Evolutionary conservation across 2,329 filamentous ascomycete species (phyloP), one percentile per base, ranked within the genome.

Genomic region (Fusarium oligoseptatum): DNA sequence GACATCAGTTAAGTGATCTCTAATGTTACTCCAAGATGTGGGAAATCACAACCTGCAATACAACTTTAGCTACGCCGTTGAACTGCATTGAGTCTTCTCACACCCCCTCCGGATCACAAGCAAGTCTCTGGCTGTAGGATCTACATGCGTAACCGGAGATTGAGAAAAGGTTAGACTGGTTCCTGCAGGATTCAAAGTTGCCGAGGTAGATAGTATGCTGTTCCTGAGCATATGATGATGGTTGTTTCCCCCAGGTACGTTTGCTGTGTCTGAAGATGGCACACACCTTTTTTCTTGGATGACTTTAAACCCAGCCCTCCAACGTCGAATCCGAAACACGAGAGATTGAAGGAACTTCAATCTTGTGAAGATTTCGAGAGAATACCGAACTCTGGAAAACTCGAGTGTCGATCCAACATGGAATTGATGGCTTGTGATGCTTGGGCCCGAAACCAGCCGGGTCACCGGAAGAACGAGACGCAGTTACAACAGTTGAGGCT

Each of bases 21-120:
- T 32, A 17, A 22, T 32, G 45, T 27, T 12, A 24, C 22, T 37
- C 20, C 12, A 6, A 17, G 60, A 75, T 67, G 43, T 50, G 57
- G 29, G 43, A 62, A 73, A 73, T 68, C 48, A 43, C 6, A 48
- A 48, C 39, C 71, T 34, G 56, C 37, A 75, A 75, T 74, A 66
- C 57, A 61, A 58, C 72, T 72, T 72, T 48, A 39, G 63, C 39
- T 41, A 36, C 36, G 29, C 60, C 60, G 52, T 55, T 36, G 43
- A 37, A 39, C 12, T 29, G 60, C 36, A 34, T n/a, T n/a, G n/a
- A n/a, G n/a, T n/a, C n/a, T n/a, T n/a, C n/a, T n/a, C n/a, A 3
- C 45, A 50, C 45, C 15, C 52, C 24, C 24, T 37, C 34, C 27
- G 9, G 27, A 55, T 55, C 48, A 55, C 48, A 55, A 32, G 22